Percentiles rank a stretch among this genome's conserved stretches.
Conservation (phyloP, 371 early-diverging fungal genomes). For the Syncephalastrum racemosum region DNA sequence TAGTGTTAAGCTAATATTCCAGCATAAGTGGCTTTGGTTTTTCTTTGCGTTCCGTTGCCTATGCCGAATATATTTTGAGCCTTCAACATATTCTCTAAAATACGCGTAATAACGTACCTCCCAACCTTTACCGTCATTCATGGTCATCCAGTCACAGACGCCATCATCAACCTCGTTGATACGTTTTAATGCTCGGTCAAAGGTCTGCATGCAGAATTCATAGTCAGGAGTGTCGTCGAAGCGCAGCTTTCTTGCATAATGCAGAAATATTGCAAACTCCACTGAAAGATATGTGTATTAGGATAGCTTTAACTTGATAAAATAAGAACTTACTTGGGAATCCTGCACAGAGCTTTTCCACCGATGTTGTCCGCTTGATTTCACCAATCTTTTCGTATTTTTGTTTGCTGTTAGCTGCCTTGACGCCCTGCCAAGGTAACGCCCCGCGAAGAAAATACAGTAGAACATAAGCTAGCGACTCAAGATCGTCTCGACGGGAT, state of each 20-base stretch:
- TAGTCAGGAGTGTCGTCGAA: conserved; percentile 96
- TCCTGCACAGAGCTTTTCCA: conserved; percentile 90
- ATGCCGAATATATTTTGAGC: neutral
- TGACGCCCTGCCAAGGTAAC: conserved; percentile 99
- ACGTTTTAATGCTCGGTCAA: conserved; percentile 67
- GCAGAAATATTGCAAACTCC: conserved; percentile 82
- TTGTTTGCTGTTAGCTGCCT: conserved; percentile 94
- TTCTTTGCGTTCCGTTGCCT: too few species aligned
- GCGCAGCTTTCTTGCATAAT: conserved; percentile 60
- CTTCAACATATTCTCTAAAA: too few species aligned
- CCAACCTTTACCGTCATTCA: conserved; percentile 16
- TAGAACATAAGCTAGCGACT: conserved; percentile 96
- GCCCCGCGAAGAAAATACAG: conserved; percentile 98
- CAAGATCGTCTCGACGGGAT: conserved; percentile 98
- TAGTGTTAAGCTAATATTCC: too few species aligned
- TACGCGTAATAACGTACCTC: neutral
- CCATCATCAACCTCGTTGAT: conserved; percentile 77
- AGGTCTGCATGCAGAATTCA: conserved; percentile 71
- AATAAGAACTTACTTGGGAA: conserved; percentile 82
- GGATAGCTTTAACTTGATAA: neutral
- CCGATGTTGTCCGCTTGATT: conserved; percentile 94
- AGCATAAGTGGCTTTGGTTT: too few species aligned
- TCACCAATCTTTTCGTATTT: conserved; percentile 99
- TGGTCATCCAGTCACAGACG: conserved; percentile 85
- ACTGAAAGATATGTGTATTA: conserved; percentile 25